Base-by-base conservation (phyloP, 2,329 filamentous ascomycete genomes). In the Xylaria arbuscula region DNA sequence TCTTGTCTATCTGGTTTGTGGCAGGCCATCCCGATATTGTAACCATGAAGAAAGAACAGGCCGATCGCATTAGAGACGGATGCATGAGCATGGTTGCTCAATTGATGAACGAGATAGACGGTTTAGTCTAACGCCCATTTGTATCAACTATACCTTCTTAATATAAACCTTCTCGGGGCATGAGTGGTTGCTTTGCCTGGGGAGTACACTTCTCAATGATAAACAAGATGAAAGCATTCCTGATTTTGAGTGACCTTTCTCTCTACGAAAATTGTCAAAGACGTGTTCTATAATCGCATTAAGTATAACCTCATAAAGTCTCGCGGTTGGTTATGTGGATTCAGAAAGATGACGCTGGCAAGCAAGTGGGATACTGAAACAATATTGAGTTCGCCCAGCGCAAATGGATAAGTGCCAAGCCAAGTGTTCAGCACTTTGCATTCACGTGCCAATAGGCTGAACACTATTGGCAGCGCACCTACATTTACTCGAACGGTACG, bases 101-200 rank as follows among this genome's bases (percentile, higher is more conserved):
- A 62, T 51, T 58, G 22, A 68, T 28, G 60, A 64, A 72, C 40
- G 22, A 70, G 45, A 62, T 68, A 68, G 68, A 70, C 55, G 42
- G 68, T 47, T 50, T 64, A 42, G 22, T 50, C 19, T n/a, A 53
- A 61, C 66, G 65, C 62, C 59, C 22, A 8, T 45, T 64, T 64
- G 19, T 62, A 66, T 47, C 54, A 15, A 66, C 40, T 65, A 66
- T 60, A 62, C 3, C 28, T 65, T 68, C 28, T 57, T 71, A 71
- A 69, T 71, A 65, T 22, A 28, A 28, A 59, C 51, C 60, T 68
- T 57, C 32, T 55, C 28, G 57, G 57, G 61, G 36, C 28, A 34
- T 32, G 28, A 40, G 56, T 28, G 17, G 45, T n/a, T 48, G 32
- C 38, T 60, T 24, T 28, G 53, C n/a, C 62, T 48, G 28, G 58